phyloP scores from a whole-genome alignment of 805 yeast genomes.

The Nakazawaea pomicola region DNA sequence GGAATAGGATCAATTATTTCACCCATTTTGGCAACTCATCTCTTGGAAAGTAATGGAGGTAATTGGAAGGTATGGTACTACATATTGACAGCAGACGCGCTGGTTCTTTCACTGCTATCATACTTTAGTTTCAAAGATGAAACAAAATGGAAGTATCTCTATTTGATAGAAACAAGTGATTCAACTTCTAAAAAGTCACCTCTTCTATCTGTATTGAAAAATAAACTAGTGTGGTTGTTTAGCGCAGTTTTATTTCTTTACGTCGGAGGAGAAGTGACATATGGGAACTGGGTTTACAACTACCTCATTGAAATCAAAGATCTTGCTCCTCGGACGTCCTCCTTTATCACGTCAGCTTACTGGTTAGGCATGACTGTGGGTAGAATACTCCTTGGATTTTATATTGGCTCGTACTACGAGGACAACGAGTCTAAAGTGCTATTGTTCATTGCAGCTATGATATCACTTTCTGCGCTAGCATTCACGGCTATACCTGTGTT shows the following conservation, averaged over 20 bases:
- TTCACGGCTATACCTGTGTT: constrained; percentile 25
- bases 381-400: constrained; percentile 40
- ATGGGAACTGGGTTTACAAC: constrained; percentile 50
- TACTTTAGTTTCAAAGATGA: constrained; percentile 28
- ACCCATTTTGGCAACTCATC: constrained; percentile 40
- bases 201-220: constrained; percentile 21
- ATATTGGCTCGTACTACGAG: constrained; percentile 38
- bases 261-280: constrained; percentile 47
- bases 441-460: constrained; percentile 29
- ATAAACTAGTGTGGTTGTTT: constrained; percentile 34
- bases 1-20: constrained; percentile 51
- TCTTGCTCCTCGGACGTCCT: constrained; percentile 31
- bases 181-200: constrained; percentile 16
- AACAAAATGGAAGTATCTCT: constrained; percentile 39
- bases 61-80: constrained; percentile 35
- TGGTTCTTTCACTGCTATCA: constrained; percentile 17
- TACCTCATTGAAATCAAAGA: constrained; percentile 37
- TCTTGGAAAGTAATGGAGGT: constrained; percentile 29
- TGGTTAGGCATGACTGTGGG: constrained; percentile 50
- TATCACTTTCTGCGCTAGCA: constrained; percentile 28
- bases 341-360: constrained; percentile 44
- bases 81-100: constrained; percentile 25
- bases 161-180: constrained; percentile 16
- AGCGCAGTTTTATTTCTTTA: constrained; percentile 39
- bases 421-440: constrained; percentile 36